phyloP scores from a whole-genome alignment of 1,284 basidiomycete species.

The Rhizoctonia solani region DNA sequence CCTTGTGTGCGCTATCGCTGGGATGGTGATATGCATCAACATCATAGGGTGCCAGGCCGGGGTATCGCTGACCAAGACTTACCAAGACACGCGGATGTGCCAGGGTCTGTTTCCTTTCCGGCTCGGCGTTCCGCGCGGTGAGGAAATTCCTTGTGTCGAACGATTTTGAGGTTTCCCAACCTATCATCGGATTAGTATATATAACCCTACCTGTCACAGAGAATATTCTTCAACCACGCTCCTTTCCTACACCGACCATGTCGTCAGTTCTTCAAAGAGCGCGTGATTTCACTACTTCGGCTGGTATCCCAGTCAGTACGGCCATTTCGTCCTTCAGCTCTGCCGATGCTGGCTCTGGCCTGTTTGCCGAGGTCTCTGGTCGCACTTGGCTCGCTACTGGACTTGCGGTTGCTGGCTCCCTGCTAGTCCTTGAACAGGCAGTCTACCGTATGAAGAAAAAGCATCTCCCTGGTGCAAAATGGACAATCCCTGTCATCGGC shows the following conservation, averaged over 20 bases:
- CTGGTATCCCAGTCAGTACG: conserved; percentile 8
- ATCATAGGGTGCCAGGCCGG: neutral
- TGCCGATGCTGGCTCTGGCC: conserved; percentile 1
- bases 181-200: conserved; percentile 7
- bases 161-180: neutral
- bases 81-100: neutral
- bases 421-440: conserved; percentile 78
- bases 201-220: conserved; percentile 2
- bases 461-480: conserved; percentile 80
- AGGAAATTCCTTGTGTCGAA: conserved; percentile 27
- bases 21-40: neutral
- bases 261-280: conserved; percentile 27
- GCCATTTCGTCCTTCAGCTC: conserved; percentile 8
- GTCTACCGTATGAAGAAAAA: conserved; percentile 87
- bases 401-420: conserved; percentile 59
- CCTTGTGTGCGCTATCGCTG: neutral
- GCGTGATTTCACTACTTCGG: conserved; percentile 25
- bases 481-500: conserved; percentile 94
- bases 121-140: conserved; percentile 10
- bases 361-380: neutral
- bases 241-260: conserved; percentile 22
- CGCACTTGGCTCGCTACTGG: conserved; percentile 51
- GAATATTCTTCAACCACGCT: neutral
- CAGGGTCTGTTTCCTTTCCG: neutral
- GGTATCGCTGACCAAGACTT: conserved; percentile 12